Base-by-base conservation (phyloP, 129 eudicot genomes). In the Flaveria linearis region DNA sequence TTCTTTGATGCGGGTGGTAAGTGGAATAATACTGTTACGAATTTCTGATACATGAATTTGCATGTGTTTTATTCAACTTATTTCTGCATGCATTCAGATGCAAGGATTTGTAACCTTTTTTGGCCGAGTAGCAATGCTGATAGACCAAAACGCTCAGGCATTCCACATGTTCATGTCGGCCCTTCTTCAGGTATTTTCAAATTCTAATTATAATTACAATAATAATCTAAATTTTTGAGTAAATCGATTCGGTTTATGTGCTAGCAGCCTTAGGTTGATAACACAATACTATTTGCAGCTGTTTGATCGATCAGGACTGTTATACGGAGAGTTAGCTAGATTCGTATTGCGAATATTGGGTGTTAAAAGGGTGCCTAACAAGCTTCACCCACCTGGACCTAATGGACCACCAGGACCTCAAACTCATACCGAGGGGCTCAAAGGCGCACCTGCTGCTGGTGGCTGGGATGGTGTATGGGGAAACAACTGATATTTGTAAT, bases 381-480 rank as follows among this genome's bases (percentile, higher is more conserved):
- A 85, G 86, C 63, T 80, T 68, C 86, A 84, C n/a, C 90, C 86
- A 16, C 88, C 90, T 11, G 90, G 89, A 30, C 80, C 88, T 13
- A 82, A 90, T 68, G 93, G 89, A 28, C 86, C 83, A 36, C 87
- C 88, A 45, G 91, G 85, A 17, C 80, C 66, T 50, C 94, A 81
- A 72, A 81, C 71, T 84, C 78, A 67, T 75, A 67, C 87, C 3
- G 90, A 87, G 78, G 97, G 93, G 74, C 96, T 93, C 3, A 94
- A 94, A 84, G 90, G 84, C 76, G 93, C 90, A 33, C 89, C 96
- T 1, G 74, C 86, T 1, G 76, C 86, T 77, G 96, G 96, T 77
- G 85, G 72, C 7, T 94, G 97, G 97, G 97, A 94, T 43, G 86
- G 85, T 28, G 96, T 93, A 9, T 93, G 98, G 98, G 98, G 92